A percentile compares a stretch with the other conserved stretches of the same genome.
Evolutionary conservation across 805 yeast genomes (phyloP).

Genomic region (Scheffersomyces lignosus): DNA sequence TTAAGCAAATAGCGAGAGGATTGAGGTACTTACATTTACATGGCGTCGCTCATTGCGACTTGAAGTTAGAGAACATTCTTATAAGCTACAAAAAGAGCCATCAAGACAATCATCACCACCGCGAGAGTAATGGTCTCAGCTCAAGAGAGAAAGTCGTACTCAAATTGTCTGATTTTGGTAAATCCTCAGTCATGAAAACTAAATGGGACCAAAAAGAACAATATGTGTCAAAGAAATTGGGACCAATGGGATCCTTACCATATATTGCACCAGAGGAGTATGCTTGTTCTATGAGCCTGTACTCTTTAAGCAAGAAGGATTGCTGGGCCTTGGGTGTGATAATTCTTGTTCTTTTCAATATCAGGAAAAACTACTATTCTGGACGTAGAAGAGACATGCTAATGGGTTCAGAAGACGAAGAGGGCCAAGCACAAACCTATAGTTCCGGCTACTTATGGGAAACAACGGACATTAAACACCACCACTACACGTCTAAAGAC

Average conservation of each 20-base stretch:
- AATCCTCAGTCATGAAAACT: slow-evolving; percentile 85
- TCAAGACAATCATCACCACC: no score
- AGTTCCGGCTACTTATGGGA: slow-evolving; percentile 33
- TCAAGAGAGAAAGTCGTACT: slow-evolving; percentile 16
- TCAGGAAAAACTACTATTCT: slow-evolving; percentile 26
- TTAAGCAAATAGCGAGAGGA: slow-evolving; percentile 83
- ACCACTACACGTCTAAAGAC: slow-evolving; percentile 7
- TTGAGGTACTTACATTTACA: slow-evolving; percentile 82
- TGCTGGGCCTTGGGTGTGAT: slow-evolving; percentile 84
- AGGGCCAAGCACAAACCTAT: slow-evolving; percentile 15
- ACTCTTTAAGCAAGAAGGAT: slow-evolving; percentile 80
- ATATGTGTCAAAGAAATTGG: slow-evolving; percentile 53
- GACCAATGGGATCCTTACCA: slow-evolving; percentile 85
- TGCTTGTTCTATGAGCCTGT: slow-evolving; percentile 25
- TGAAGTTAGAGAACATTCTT: slow-evolving; percentile 84
- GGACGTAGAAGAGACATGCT: slow-evolving; percentile 53
- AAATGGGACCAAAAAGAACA: slow-evolving; percentile 70
- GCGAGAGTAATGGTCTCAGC: slow-evolving; percentile 45
- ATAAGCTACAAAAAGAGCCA: slow-evolving; percentile 50
- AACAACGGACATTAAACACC: slow-evolving; percentile 24
- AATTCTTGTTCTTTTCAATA: slow-evolving; percentile 27
- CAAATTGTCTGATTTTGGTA: slow-evolving; percentile 74
- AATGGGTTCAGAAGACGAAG: slow-evolving; percentile 32
- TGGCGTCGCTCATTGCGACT: slow-evolving; percentile 93
- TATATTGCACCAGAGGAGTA: slow-evolving; percentile 93